Conservation (phyloP, 1,139 yeast genomes). For the Nematodospora anomalae region DNA sequence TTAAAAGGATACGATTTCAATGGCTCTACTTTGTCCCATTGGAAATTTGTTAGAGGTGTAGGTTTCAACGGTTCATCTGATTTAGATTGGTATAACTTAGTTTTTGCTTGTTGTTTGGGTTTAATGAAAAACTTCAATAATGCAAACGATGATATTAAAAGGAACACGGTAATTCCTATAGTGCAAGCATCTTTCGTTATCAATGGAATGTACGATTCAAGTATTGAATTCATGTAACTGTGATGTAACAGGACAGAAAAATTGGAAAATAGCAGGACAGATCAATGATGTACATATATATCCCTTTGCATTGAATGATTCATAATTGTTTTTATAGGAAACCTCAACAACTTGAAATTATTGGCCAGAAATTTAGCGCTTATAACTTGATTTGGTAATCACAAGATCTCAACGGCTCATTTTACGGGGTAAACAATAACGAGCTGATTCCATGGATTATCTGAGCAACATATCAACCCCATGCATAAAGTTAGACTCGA, state of each 20-base stretch:
- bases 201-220: background rate
- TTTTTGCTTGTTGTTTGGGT: background rate
- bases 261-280: background rate
- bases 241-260: background rate
- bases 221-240: background rate
- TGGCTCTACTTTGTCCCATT: constrained; percentile 19
- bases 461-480: too few relatives aligned
- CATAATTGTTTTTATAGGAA: too few relatives aligned
- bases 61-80: constrained; percentile 7
- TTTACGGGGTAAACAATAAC: background rate
- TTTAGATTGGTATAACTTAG: constrained; percentile 5
- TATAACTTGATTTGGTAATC: constrained; percentile 1
- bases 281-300: too few relatives aligned
- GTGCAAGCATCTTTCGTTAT: constrained; percentile 1
- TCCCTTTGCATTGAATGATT: too few relatives aligned
- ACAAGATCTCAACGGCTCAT: too few relatives aligned
- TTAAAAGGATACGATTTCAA: constrained; percentile 24
- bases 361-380: background rate
- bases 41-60: constrained; percentile 12
- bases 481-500: too few relatives aligned
- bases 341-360: too few relatives aligned
- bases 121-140: background rate
- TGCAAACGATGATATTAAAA: background rate
- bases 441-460: too few relatives aligned
- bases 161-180: constrained; percentile 2